These are phyloP conservation scores for Aspergillus bridgeri DNA, from an alignment of 495 filamentous ascomycete species.

Conservation along the genomic window DNA sequence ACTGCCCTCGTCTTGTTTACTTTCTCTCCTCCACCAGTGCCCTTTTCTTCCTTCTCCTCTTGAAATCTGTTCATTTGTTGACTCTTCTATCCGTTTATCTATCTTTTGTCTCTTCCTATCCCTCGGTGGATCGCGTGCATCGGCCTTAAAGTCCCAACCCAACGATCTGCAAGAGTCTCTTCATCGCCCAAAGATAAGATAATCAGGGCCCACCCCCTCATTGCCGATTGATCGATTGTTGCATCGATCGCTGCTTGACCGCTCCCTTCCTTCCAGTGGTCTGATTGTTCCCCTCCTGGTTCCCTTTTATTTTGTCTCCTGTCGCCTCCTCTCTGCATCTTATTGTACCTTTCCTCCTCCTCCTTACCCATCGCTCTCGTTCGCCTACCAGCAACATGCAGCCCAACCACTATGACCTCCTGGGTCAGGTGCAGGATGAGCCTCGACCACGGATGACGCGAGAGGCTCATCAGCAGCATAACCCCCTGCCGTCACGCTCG, in stretches of 20 bases:
- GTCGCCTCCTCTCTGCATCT: constrained; percentile 7
- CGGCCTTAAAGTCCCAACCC: neutral
- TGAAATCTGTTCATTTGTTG: neutral
- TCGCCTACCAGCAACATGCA: constrained; percentile 27
- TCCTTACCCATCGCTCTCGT: constrained; percentile 4
- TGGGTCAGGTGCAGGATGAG: constrained; percentile 42
- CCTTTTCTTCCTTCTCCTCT: neutral
- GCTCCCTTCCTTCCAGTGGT: constrained; percentile 1
- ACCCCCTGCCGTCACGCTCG: constrained; percentile 31
- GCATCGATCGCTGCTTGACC: neutral
- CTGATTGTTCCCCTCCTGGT: constrained; percentile 1
- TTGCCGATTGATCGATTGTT: neutral
- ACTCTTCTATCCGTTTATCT: neutral
- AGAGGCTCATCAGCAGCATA: constrained; percentile 34
- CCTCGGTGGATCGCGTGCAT: neutral
- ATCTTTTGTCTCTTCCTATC: neutral
- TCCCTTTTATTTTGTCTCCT: neutral
- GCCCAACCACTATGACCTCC: constrained; percentile 44
- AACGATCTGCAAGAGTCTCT: neutral
- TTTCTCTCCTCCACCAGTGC: constrained; percentile 7
- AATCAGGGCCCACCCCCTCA: neutral
- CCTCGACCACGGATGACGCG: constrained; percentile 41
- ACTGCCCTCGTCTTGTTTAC: constrained; percentile 2
- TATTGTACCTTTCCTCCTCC: constrained; percentile 23
- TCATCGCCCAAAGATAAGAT: neutral